Evolutionary conservation across 2,329 filamentous ascomycete genomes (phyloP).

Genomic region (Malbranchea zuffiana): DNA sequence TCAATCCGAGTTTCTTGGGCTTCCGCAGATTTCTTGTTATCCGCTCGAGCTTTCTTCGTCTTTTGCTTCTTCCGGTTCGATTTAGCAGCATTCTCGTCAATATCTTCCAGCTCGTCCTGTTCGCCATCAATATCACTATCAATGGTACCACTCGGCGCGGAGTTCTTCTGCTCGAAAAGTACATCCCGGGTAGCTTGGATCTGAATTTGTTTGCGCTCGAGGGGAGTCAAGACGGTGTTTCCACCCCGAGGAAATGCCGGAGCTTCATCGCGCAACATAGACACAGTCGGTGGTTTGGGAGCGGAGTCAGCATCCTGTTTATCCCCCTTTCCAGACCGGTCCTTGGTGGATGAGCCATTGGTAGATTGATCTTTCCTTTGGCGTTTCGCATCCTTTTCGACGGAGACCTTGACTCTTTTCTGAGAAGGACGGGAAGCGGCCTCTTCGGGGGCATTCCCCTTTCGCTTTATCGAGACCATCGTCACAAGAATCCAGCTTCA

Average conservation of each 20-base stretch:
- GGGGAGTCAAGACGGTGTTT: conserved; percentile 75
- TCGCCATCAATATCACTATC: conserved; percentile 20
- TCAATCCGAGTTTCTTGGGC: conserved; percentile 60
- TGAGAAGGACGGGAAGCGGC: conserved; percentile 26
- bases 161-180: conserved; percentile 68
- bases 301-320: conserved; percentile 14
- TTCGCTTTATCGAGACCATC: conserved; percentile 40
- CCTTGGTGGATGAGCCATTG: conserved; percentile 14
- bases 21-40: conserved; percentile 43
- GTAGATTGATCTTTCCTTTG: conserved; percentile 18
- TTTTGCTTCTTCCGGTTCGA: conserved; percentile 37
- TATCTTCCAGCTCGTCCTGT: conserved; percentile 18
- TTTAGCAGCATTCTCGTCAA: conserved; percentile 37
- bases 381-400: conserved; percentile 28
- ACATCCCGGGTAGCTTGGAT: conserved; percentile 88
- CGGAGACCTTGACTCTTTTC: conserved; percentile 33
- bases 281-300: conserved; percentile 20
- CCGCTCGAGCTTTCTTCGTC: conserved; percentile 19
- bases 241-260: conserved; percentile 86
- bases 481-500: conserved; percentile 20
- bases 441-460: conserved; percentile 32
- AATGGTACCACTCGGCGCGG: conserved; percentile 39
- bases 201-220: conserved; percentile 94
- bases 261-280: conserved; percentile 62
- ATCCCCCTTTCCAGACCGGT: conserved; percentile 15